These are phyloP conservation scores for Sphagnurus paluster DNA, from an alignment of 1,284 basidiomycete genomes.

Conservation along the genomic window DNA sequence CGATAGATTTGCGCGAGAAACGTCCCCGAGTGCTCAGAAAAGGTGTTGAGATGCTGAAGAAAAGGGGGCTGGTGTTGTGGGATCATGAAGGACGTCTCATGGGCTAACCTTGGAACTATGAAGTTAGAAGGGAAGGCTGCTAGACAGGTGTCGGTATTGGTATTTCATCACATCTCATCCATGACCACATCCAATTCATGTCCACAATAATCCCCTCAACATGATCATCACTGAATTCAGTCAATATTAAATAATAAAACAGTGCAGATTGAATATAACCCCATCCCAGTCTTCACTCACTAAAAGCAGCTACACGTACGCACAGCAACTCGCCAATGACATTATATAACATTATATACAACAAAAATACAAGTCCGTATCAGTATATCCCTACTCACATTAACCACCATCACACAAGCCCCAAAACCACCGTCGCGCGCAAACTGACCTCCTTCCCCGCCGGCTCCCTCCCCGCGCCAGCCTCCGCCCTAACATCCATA, in stretches of 20 bases:
- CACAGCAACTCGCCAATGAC: too few species aligned
- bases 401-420: slow-evolving; percentile 64
- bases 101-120: too few species aligned
- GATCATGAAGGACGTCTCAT: slow-evolving; percentile 13
- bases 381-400: not conserved
- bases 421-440: slow-evolving; percentile 73
- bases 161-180: too few species aligned
- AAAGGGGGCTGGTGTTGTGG: slow-evolving; percentile 11
- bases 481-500: slow-evolving; percentile 49
- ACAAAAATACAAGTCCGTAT: not conserved
- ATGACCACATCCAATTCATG: too few species aligned
- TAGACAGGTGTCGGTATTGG: too few species aligned
- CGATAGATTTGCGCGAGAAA: slow-evolving; percentile 8
- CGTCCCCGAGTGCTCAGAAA: slow-evolving; percentile 7
- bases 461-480: slow-evolving; percentile 27
- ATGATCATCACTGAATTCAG: too few species aligned
- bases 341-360: not conserved
- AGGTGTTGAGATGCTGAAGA: slow-evolving; percentile 7
- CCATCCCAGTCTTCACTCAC: too few species aligned
- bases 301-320: too few species aligned
- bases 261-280: too few species aligned
- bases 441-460: slow-evolving; percentile 56
- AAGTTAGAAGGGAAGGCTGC: too few species aligned
- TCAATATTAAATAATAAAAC: too few species aligned
- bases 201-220: too few species aligned